Conservation (phyloP, 2,329 filamentous ascomycete genomes). For the Penicillium sp. region DNA sequence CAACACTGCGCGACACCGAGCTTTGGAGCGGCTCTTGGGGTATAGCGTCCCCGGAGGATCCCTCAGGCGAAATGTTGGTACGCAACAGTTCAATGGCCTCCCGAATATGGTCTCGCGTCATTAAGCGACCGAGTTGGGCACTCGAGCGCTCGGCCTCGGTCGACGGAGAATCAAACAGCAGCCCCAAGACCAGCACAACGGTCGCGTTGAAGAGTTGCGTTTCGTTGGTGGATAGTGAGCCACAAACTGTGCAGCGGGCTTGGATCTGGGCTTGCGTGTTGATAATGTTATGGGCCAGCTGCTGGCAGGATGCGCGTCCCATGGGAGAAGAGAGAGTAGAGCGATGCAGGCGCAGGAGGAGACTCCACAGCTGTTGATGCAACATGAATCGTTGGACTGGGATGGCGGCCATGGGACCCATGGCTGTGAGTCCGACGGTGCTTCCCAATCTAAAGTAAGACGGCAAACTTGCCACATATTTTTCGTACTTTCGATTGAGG, state of each 20-base stretch:
- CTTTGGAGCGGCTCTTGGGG: too few species aligned
- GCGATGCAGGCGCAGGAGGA: constrained; percentile 17
- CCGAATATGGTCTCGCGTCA: not conserved
- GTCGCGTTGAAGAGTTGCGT: constrained; percentile 6
- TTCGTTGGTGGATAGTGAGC: constrained; percentile 1
- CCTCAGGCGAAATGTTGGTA: too few species aligned
- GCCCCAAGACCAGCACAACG: constrained; percentile 2
- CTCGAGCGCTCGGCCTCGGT: not conserved
- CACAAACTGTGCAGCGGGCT: constrained; percentile 4
- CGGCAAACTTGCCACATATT: constrained; percentile 6
- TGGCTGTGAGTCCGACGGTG: constrained; percentile 11
- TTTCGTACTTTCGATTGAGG: constrained; percentile 12
- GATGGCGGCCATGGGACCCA: constrained; percentile 13
- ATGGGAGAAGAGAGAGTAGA: constrained; percentile 4
- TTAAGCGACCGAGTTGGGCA: not conserved
- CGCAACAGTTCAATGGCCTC: too few species aligned
- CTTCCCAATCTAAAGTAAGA: constrained; percentile 14
- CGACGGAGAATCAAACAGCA: not conserved
- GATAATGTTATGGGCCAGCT: constrained; percentile 8
- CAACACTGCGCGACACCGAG: too few species aligned
- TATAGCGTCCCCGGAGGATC: too few species aligned
- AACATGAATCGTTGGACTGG: constrained; percentile 18
- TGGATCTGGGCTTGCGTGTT: constrained; percentile 6
- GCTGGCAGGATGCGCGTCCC: constrained; percentile 3
- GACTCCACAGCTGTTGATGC: constrained; percentile 20